Base-by-base conservation (phyloP, 2,329 filamentous ascomycete species). In the Celoporthe dispersa region DNA sequence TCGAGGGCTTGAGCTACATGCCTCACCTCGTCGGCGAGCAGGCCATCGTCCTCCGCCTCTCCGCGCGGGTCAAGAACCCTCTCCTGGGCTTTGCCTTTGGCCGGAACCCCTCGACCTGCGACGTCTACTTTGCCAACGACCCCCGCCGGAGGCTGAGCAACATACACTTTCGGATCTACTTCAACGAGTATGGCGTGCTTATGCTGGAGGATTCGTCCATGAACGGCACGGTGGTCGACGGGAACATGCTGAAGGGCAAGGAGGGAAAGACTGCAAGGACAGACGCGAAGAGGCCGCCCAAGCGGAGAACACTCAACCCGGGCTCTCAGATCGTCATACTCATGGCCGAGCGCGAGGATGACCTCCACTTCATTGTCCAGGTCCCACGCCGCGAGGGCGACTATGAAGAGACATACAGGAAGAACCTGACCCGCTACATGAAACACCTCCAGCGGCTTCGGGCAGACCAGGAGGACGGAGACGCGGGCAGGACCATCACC, bases 131-230 rank as follows among this genome's bases (percentile, higher is more conserved):
- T 63, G 79, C 83, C 48, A 85, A 90, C 73, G 91, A 95, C 74
- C 87, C 87, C 0, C 83, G 88, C 66, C 91, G 88, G 78, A 88
- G 92, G 59, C 87, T 99, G 71, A 98, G 95, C 83, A 98, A 98
- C 78, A 86, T 92, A n/a, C 96, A 99, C 79, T 99, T 98, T 79
- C 91, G 94, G 67, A 97, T 99, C 72, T 97, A 92, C 77, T 86
- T 97, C 75, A 99, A 97, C 75, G 84, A 90, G n/a, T 89, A 93
- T 73, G 93, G 92, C 37, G 90, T 92, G 69, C 86, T 98, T 73
- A 97, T 99, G 94, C 84, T 98, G 16, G 91, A 97, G 79, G 96
- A 99, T 77, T 88, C 90, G 78, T 98, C 96, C 0, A 98, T 94
- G n/a, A 99, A 98, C 76, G 96, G 96, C 37, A 98, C 96, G 4